A percentile compares a stretch with the other conserved stretches of the same genome.
Conservation (phyloP, 202 grass and related monocot species). For the Cymbopogon flexuosus region DNA sequence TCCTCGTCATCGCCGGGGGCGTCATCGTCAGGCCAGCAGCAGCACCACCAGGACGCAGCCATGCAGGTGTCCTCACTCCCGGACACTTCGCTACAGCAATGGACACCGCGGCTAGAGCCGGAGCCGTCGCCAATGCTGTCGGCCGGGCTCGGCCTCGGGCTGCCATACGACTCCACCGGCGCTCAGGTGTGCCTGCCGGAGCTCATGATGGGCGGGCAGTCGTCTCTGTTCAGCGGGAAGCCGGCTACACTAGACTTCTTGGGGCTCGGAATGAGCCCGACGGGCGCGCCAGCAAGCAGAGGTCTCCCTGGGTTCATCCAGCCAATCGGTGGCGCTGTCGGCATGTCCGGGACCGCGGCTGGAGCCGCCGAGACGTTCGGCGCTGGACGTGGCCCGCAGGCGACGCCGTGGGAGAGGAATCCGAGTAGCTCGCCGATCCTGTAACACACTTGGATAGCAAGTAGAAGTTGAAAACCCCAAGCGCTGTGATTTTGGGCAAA, state of each 20-base stretch:
- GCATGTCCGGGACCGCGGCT: conserved; percentile 42
- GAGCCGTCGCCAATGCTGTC: conserved; percentile 52
- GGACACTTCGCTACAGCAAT: conserved; percentile 44
- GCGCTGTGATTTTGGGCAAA: conserved; percentile 20
- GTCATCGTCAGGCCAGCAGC: conserved; percentile 24
- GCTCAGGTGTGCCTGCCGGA: conserved; percentile 45
- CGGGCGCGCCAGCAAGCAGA: conserved; percentile 34
- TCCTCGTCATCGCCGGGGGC: conserved; percentile 36
- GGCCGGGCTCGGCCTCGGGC: conserved; percentile 67
- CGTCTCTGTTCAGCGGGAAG: conserved; percentile 60
- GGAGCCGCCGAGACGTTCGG: conserved; percentile 39
- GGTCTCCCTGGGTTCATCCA: conserved; percentile 55
- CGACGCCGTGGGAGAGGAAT: conserved; percentile 51
- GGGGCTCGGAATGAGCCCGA: conserved; percentile 69
- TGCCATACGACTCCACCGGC: conserved; percentile 51
- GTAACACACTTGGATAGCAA: conserved; percentile 13
- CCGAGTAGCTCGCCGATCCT: conserved; percentile 47
- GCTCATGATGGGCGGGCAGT: conserved; percentile 77
- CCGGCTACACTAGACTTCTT: conserved; percentile 87
- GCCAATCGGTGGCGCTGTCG: conserved; percentile 51
- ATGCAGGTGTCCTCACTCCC: conserved; percentile 29
- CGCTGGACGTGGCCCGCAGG: conserved; percentile 20
- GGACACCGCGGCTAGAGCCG: conserved; percentile 40
- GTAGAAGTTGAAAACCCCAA: not conserved
- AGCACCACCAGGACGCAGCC: conserved; percentile 37